Evolutionary conservation across 1,139 yeast genomes (phyloP), one percentile per base, ranked within the genome.

Genomic region (Scheffersomyces illinoinensis): DNA sequence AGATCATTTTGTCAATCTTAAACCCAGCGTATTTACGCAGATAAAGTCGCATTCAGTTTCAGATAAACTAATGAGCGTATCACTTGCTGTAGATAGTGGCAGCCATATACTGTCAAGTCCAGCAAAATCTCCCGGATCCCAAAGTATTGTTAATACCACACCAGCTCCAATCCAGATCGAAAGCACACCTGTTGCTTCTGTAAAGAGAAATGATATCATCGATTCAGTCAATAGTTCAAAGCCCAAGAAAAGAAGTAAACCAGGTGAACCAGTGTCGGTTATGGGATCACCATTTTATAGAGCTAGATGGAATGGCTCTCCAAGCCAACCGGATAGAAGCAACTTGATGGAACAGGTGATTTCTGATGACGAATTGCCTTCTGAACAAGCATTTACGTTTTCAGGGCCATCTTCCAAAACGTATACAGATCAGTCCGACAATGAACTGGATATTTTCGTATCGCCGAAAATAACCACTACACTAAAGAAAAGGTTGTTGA

Each of bases 201-300:
- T 33, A 12, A 33, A 5, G 4, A 10, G 43, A 7, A 14, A 10
- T 24, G 6, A 24, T 24, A 24, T 24, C 33, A 24, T 24, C 43
- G 12, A 33, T 33, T 33, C 17, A 33, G 17, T 17, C 4, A 33
- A 33, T 48, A 20, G 17, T 20, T 48, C 58, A 1, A 54, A 56
- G 6, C 57, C 65, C 7, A 55, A 57, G 8, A 58, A 55, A 48
- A 60, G 62, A 47, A 65, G 60, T 19, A 68, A 68, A 57, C 83
- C 82, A 1, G 82, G 82, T 2, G 79, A 76, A 18, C 80, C 79
- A 0, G 65, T 75, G 3, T 68, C 74, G 1, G 56, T 73, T 4
- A 66, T 63, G 52, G 72, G 71, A 17, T 75, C 82, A 1, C 80
- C 82, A 5, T 75, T 76, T 55, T 74, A 67, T 59, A 68, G 64